These are phyloP conservation scores for Acanthochlamys bracteata DNA, from an alignment of 106 monocot genomes.

Conservation along the genomic window DNA sequence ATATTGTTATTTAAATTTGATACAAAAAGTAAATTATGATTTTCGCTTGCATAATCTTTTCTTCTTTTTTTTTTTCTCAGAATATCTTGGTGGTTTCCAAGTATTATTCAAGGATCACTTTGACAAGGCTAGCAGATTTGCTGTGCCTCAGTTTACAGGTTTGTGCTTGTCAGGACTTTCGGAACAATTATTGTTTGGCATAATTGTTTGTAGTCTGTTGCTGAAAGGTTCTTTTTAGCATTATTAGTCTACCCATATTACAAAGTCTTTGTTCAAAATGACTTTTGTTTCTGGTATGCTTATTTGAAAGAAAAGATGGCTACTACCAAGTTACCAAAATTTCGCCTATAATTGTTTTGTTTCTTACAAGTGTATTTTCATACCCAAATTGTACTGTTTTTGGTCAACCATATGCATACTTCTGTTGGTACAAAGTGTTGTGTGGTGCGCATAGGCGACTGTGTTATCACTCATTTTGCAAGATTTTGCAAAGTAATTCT, in stretches of 20 bases:
- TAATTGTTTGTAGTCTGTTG: not conserved
- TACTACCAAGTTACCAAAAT: too few species aligned
- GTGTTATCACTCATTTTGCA: too few species aligned
- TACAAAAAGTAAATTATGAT: not conserved
- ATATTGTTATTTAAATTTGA: not conserved
- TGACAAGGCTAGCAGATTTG: conserved; percentile 84
- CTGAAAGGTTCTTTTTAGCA: not conserved
- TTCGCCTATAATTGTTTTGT: too few species aligned
- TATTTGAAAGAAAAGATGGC: too few species aligned
- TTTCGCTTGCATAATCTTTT: not conserved
- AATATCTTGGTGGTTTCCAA: conserved; percentile 98
- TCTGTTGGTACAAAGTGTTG: too few species aligned
- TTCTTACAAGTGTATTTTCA: too few species aligned
- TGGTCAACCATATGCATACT: too few species aligned
- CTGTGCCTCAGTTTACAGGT: conserved; percentile 92
- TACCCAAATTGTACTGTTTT: too few species aligned
- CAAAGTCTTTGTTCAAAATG: too few species aligned
- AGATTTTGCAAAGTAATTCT: too few species aligned
- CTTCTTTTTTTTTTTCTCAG: conserved; percentile 29
- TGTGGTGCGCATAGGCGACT: too few species aligned
- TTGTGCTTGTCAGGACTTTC: not conserved
- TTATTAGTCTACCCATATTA: not conserved
- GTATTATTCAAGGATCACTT: conserved; percentile 92
- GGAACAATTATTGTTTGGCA: not conserved
- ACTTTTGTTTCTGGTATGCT: too few species aligned